Evolutionary conservation across 1,139 yeast species (phyloP).

Genomic region (Taiozyma sp.): DNA sequence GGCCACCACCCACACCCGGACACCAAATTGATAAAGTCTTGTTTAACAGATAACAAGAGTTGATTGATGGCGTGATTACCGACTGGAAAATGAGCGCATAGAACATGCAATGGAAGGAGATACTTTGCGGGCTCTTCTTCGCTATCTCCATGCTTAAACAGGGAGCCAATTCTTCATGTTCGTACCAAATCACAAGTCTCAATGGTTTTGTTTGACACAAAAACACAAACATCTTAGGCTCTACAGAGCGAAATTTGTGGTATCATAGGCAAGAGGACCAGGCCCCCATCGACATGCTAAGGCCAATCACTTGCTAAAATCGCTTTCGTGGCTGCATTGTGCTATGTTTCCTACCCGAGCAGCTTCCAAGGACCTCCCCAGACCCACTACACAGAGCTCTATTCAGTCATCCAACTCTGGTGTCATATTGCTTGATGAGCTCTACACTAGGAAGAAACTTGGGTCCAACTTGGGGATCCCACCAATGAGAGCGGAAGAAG

Average conservation of each 20-base stretch:
- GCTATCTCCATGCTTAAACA: too few species aligned
- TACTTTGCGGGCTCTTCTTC: too few species aligned
- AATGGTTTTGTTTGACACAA: not conserved
- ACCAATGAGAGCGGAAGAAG: not conserved
- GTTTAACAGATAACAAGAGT: too few species aligned
- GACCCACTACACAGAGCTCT: slow-evolving; percentile 11
- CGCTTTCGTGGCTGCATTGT: not conserved
- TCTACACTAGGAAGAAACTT: not conserved
- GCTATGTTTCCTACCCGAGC: not conserved
- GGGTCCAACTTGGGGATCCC: not conserved
- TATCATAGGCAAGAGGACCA: not conserved
- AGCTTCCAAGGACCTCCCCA: not conserved
- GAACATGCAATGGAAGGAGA: too few species aligned
- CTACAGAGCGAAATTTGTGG: not conserved
- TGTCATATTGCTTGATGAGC: slow-evolving; percentile 3
- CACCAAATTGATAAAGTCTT: not conserved
- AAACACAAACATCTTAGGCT: not conserved
- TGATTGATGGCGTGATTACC: too few species aligned
- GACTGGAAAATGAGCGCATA: too few species aligned
- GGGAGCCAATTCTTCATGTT: too few species aligned
- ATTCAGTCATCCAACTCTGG: slow-evolving; percentile 18
- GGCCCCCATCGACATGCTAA: not conserved
- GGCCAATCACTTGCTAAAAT: not conserved
- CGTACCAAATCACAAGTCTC: not conserved
- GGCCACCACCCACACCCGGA: not conserved